Conservation (phyloP, 2,329 filamentous ascomycete species). For the Diaporthe capsici region DNA sequence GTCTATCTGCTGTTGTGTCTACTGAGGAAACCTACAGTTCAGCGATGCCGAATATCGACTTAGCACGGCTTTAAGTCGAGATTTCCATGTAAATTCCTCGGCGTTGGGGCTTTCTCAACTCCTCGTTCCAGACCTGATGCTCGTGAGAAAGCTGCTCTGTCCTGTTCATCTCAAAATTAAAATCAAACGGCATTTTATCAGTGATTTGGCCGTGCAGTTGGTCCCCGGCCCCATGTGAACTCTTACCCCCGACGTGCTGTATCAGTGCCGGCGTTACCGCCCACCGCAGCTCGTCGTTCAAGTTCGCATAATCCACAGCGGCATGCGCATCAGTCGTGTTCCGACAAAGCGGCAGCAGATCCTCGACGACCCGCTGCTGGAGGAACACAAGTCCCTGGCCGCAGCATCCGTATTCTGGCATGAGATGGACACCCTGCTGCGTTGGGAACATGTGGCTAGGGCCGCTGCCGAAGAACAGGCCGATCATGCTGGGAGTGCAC, state of each 20-base stretch:
- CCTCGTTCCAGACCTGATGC: not conserved
- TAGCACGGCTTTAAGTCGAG: no score
- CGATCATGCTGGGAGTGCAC: not conserved
- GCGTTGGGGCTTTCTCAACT: not conserved
- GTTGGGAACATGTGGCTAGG: not conserved
- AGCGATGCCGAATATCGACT: not conserved
- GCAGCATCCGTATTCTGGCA: not conserved
- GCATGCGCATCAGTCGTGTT: not conserved
- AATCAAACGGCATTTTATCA: not conserved
- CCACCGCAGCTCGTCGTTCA: not conserved
- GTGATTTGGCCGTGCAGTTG: not conserved
- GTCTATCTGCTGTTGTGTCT: no score
- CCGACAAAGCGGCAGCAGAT: not conserved
- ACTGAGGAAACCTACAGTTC: not conserved
- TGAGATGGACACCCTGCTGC: not conserved
- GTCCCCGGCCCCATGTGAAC: not conserved
- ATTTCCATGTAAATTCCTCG: fast-evolving
- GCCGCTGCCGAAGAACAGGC: not conserved
- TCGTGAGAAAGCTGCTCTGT: not conserved
- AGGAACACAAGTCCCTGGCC: not conserved
- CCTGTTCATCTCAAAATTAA: not conserved
- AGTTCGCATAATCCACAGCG: not conserved
- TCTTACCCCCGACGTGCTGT: not conserved
- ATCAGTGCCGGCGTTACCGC: not conserved
- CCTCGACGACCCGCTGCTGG: not conserved